Percentiles rank a stretch among this genome's conserved stretches.
phyloP scores from a whole-genome alignment of 192 early-diverging fungal genomes.

The Mortierella hygrophila region DNA sequence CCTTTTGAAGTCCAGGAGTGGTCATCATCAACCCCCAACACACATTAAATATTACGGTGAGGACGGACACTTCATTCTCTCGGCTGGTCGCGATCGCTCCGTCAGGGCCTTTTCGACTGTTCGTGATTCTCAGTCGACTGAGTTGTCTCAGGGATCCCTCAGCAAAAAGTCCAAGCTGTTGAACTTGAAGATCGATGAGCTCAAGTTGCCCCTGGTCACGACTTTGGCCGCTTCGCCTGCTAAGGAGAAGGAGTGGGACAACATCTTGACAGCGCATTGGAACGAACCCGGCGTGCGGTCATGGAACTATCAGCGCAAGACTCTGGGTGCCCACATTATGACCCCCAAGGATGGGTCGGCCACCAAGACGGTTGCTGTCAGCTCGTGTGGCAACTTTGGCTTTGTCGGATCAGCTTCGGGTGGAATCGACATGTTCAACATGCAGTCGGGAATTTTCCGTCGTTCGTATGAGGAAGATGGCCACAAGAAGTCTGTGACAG shows the following conservation, averaged over 20 bases:
- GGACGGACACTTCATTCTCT: constrained; percentile 81
- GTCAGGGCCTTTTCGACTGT: constrained; percentile 86
- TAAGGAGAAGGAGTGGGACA: constrained; percentile 90
- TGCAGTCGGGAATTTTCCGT: constrained; percentile 91
- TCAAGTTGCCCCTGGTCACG: constrained; percentile 81
- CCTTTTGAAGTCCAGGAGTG: constrained; percentile 85
- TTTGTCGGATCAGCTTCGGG: constrained; percentile 87
- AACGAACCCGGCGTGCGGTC: constrained; percentile 79
- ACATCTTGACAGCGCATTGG: constrained; percentile 89
- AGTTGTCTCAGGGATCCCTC: constrained; percentile 87
- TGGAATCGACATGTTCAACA: constrained; percentile 90
- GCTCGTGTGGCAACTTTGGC: constrained; percentile 94
- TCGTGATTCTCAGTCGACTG: constrained; percentile 86
- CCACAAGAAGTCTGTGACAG: constrained; percentile 87
- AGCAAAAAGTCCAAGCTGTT: constrained; percentile 77
- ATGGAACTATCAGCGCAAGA: constrained; percentile 87
- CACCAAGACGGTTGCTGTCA: constrained; percentile 79
- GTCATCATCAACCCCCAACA: constrained; percentile 90
- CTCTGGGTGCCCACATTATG: constrained; percentile 79
- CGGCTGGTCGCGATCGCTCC: constrained; percentile 85
- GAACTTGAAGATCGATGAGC: constrained; percentile 69
- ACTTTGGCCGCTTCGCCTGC: constrained; percentile 76
- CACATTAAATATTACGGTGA: constrained; percentile 71
- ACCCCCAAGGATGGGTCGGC: constrained; percentile 69
- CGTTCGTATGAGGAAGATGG: constrained; percentile 75